Evolutionary conservation across 352 stramenopile genomes (phyloP).

Genomic region (Globisporangium irregulare): DNA sequence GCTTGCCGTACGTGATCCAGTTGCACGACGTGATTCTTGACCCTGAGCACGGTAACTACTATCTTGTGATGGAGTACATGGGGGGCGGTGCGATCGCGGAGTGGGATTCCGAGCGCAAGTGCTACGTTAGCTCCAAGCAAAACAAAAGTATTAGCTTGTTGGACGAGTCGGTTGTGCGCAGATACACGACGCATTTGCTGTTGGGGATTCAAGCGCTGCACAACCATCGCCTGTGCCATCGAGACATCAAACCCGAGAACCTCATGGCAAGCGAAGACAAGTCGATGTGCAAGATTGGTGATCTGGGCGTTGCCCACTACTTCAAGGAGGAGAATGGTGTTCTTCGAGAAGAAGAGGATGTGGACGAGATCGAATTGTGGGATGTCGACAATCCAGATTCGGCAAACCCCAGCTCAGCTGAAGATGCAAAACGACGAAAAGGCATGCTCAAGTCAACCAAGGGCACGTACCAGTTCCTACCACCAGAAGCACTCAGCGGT

Average conservation of each 20-base stretch:
- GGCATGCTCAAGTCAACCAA: slow-evolving; percentile 68
- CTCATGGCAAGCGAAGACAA: slow-evolving; percentile 60
- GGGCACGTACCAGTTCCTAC: slow-evolving; percentile 75
- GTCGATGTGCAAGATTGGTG: slow-evolving; percentile 70
- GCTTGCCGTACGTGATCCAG: slow-evolving; percentile 59
- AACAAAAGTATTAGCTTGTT: slow-evolving; percentile 42
- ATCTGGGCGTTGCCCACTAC: slow-evolving; percentile 80
- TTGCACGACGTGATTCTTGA: slow-evolving; percentile 80
- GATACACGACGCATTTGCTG: slow-evolving; percentile 58
- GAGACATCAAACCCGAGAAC: slow-evolving; percentile 87
- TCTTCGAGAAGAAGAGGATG: slow-evolving; percentile 48
- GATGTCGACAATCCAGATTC: slow-evolving; percentile 23
- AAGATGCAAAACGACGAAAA: slow-evolving; percentile 9
- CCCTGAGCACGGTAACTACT: slow-evolving; percentile 47
- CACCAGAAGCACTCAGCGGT: slow-evolving; percentile 61
- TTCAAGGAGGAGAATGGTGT: slow-evolving; percentile 57
- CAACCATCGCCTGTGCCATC: slow-evolving; percentile 69
- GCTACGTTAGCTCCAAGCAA: slow-evolving; percentile 50
- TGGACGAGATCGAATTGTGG: slow-evolving; percentile 46
- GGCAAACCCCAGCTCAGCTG: not conserved
- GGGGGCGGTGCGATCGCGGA: slow-evolving; percentile 72
- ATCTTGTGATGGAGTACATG: slow-evolving; percentile 87
- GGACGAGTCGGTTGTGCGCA: slow-evolving; percentile 42
- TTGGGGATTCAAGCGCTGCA: slow-evolving; percentile 76
- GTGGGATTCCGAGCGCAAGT: slow-evolving; percentile 63